phyloP scores from a whole-genome alignment of 352 stramenopile species.

The Globisporangium barbulae region DNA sequence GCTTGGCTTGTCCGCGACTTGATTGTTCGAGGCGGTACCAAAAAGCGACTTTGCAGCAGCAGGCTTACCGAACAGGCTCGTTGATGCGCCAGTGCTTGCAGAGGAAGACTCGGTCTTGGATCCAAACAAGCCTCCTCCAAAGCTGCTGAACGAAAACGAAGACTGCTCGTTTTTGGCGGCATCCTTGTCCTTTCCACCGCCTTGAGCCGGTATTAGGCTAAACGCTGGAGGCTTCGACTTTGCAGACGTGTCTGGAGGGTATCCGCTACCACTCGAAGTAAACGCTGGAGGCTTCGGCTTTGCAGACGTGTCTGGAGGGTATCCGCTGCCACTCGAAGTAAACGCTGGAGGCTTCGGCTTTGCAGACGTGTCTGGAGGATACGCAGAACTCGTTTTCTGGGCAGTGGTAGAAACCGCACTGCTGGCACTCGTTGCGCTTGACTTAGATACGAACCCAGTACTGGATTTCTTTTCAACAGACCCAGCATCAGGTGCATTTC shows the following conservation, averaged over 20 bases:
- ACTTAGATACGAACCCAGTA: not conserved
- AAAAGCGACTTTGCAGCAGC: constrained; percentile 22
- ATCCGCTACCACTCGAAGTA: constrained; percentile 17
- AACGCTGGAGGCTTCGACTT: constrained; percentile 33
- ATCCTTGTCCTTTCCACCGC: not conserved
- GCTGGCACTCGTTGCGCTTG: not conserved
- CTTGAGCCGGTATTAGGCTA: not conserved
- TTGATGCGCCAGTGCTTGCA: not conserved
- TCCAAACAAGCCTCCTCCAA: constrained; percentile 11
- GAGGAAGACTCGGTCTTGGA: not conserved
- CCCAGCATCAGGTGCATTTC: not conserved
- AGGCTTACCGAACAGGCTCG: constrained; percentile 7
- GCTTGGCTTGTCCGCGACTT: constrained; percentile 8
- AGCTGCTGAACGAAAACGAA: constrained; percentile 17
- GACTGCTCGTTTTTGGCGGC: constrained; percentile 1
- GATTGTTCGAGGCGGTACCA: constrained; percentile 7
- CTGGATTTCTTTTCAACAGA: not conserved
- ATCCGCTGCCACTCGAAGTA: constrained; percentile 20
- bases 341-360: constrained; percentile 31
- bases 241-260: constrained; percentile 38
- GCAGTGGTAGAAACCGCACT: not conserved
- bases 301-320: constrained; percentile 36
- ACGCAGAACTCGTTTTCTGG: constrained; percentile 8
- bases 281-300: constrained; percentile 31
- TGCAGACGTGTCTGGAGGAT: constrained; percentile 36